These are phyloP conservation scores for Didymella pomorum DNA, from an alignment of 2,329 filamentous ascomycete species.

Conservation along the genomic window DNA sequence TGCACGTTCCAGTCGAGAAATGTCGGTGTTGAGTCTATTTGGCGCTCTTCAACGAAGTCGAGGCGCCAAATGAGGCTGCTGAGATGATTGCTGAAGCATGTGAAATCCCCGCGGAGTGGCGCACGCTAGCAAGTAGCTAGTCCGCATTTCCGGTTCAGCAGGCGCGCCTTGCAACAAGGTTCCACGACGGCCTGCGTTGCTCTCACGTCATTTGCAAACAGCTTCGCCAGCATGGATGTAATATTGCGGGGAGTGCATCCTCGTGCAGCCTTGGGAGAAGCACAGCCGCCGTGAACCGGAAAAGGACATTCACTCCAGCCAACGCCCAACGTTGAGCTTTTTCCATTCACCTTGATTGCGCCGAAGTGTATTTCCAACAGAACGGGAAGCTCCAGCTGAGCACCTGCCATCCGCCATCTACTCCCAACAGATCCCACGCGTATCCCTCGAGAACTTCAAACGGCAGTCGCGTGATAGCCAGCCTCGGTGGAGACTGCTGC, in stretches of 20 bases:
- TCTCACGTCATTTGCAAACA: conserved; percentile 21
- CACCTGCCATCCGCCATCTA: conserved; percentile 9
- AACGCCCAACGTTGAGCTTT: not conserved
- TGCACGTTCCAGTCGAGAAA: not conserved
- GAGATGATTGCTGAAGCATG: conserved; percentile 11
- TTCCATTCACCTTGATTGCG: conserved; percentile 11
- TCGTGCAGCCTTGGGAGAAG: conserved; percentile 11
- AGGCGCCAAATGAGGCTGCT: not conserved
- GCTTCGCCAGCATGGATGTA: conserved; percentile 17
- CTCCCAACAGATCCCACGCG: conserved; percentile 12
- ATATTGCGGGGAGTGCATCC: conserved; percentile 18
- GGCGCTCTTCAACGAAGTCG: not conserved
- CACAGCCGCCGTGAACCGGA: conserved; percentile 8
- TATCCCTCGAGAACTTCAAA: not conserved
- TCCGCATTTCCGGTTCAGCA: conserved; percentile 1
- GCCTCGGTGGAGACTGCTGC: conserved; percentile 17
- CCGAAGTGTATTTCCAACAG: conserved; percentile 2
- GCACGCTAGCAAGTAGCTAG: not conserved
- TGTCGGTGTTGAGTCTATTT: not conserved
- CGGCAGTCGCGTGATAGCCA: conserved; percentile 14
- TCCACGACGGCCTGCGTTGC: conserved; percentile 17
- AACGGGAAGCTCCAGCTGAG: conserved; percentile 14
- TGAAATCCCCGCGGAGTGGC: conserved; percentile 17
- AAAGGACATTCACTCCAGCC: not conserved
- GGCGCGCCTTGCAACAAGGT: conserved; percentile 15